Base-by-base conservation (phyloP, 805 yeast genomes). In the Candida dendrica region DNA sequence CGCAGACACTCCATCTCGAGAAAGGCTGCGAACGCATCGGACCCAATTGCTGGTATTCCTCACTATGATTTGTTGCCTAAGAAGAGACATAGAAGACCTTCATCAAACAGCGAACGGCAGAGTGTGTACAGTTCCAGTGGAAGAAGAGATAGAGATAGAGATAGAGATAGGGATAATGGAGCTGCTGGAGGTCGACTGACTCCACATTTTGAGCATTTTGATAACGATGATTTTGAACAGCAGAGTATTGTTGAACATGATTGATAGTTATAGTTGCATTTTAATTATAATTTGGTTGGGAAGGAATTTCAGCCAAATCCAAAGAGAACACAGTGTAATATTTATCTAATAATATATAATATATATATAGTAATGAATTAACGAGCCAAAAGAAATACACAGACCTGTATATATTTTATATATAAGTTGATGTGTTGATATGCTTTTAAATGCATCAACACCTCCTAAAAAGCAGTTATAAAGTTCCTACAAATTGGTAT, bases 11-110 rank as follows among this genome's bases (percentile, higher is more conserved):
- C 64, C 26, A 64, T 73, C 39, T 65, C 75, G 1, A 47, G 49
- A 9, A 61, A 56, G 29, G 75, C 76, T 2, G 73, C 72, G 3
- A 51, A 55, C 6, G 65, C 69, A 39, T 57, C 77, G 0, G 66
- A 73, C 46, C 65, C 64, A 41, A 64, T 71, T 35, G 76, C 77
- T 2, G 77, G 77, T 5, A 64, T 69, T 29, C 62, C 63, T n/a
- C 51, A 56, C 38, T 59, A 48, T 39, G 51, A 49, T 36, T n/a
- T 17, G 20, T 19, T 44, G 11, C 19, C 34, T 4, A 32, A 16
- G 11, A 32, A n/a, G 17, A 36, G 36, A 3, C 42, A 37, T 34
- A 37, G 33, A 17, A 19, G 29, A 18, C 6, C 31, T 16, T 30
- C 34, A 7, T 31, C 33, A 9, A 29, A 22, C 24, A 24, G 40